Evolutionary conservation across 208 protist genomes (phyloP), one percentile per base, ranked within the genome.

Genomic region (Balamuthia mandrillaris): DNA sequence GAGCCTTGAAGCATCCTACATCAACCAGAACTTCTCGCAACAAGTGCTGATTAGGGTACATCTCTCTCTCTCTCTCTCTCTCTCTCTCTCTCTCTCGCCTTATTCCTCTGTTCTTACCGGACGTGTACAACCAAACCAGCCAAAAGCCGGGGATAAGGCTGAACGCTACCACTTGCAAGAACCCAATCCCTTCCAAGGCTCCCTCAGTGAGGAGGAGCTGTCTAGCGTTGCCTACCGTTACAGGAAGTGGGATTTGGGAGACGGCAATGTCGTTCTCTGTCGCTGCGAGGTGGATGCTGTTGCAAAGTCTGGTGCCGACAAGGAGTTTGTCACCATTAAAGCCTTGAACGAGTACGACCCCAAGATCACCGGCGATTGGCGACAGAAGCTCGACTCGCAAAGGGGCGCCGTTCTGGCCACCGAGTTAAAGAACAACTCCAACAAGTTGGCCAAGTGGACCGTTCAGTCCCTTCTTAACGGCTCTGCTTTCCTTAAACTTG

Each of bases 401-500:
- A 58, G 86, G 41, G 91, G 90, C 58, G 85, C 90, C 27, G 88
- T 95, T 3, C 41, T 95, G 5, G 90, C 91, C 3, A 92, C 82
- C 12, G 91, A 93, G 86, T 72, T 92, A 45, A 94, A 94, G 85
- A 93, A 94, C 86, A 94, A 94, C 86, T 47, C 54, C 10, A 81
- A 47, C 63, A 93, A 93, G 84, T 81, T 95, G 33, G 89, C 89
- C 51, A 87, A 84, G 51, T 94, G 91, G 91, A 85, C 87, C n/a
- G 61, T 81, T 45, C 56, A 87, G 65, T 85, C 91, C 29, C 49
- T 88, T 21, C 84, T 94, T 27, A 68, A 81, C 21, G 90, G 88
- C 61, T 56, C 63, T 37, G 87, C 92, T 21, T 47, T 68, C 2
- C 47, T 94, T 27, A 91, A 91, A 66, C 70, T 94, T n/a, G 92